A percentile compares a stretch with the other conserved stretches of the same genome.
Conservation (phyloP, 257 asterid species). For the Salvia hispanica region DNA sequence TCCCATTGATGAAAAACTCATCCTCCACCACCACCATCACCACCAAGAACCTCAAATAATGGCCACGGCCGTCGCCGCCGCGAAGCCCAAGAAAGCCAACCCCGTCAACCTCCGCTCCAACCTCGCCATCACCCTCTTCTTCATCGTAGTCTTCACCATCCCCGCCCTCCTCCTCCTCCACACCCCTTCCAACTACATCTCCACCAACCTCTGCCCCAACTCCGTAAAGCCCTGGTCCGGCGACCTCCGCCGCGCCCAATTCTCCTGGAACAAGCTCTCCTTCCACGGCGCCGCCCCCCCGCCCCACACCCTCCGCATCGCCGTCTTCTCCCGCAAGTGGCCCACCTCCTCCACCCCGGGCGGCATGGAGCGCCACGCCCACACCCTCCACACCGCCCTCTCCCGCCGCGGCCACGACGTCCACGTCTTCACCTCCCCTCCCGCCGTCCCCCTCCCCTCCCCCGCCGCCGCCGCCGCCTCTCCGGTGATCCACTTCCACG, state of each 20-base stretch:
- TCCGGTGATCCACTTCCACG: slow-evolving; percentile 63
- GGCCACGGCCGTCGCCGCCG: slow-evolving; percentile 63
- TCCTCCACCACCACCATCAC: slow-evolving; percentile 13
- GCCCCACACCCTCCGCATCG: slow-evolving; percentile 47
- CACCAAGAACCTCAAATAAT: slow-evolving; percentile 33
- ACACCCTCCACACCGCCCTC: slow-evolving; percentile 72
- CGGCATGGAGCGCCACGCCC: slow-evolving; percentile 96
- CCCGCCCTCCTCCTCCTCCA: slow-evolving; percentile 83
- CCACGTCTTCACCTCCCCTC: slow-evolving; percentile 80
- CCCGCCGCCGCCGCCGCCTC: slow-evolving; percentile 25
- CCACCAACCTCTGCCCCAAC: slow-evolving; percentile 41
- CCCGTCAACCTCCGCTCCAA: slow-evolving; percentile 51
- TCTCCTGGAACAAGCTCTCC: slow-evolving; percentile 70
- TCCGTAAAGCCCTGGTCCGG: slow-evolving; percentile 59
- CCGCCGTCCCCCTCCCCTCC: background rate
- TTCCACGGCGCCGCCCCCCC: slow-evolving; percentile 42
- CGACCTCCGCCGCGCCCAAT: slow-evolving; percentile 67
- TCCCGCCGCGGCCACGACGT: slow-evolving; percentile 74
- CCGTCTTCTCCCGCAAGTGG: slow-evolving; percentile 95
- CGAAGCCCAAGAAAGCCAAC: slow-evolving; percentile 48
- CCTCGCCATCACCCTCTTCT: slow-evolving; percentile 73
- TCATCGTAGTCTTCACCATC: slow-evolving; percentile 76
- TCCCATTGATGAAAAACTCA: slow-evolving; percentile 1
- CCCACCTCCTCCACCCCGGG: slow-evolving; percentile 73
- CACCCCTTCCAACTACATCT: slow-evolving; percentile 52